Evolutionary conservation across 2,329 filamentous ascomycete genomes (phyloP).

Genomic region (Cytospora chrysosperma): DNA sequence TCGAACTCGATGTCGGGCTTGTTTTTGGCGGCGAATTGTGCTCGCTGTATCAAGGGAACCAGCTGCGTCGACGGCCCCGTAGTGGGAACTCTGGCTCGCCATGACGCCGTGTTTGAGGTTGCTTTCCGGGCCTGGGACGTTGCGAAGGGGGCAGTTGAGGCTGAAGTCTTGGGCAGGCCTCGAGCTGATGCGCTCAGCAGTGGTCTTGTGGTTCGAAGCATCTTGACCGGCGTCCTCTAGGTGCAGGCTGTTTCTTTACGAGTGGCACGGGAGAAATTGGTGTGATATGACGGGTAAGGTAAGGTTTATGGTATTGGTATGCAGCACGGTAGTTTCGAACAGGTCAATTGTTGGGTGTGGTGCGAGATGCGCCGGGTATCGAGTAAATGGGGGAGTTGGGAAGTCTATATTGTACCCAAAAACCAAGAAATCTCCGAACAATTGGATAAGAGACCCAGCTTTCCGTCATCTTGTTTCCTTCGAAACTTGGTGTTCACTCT

Average conservation of each 20-base stretch:
- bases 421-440: constrained; percentile 11
- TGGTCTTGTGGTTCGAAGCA: constrained; percentile 24
- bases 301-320: neutral
- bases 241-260: neutral
- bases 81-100: constrained; percentile 3
- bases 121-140: constrained; percentile 5
- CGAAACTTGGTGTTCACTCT: neutral
- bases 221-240: constrained; percentile 1
- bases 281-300: neutral
- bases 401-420: neutral
- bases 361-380: neutral
- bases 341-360: neutral
- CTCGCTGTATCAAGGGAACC: constrained; percentile 26
- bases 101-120: neutral
- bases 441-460: neutral
- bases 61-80: constrained; percentile 14
- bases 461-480: constrained; percentile 1
- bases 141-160: constrained; percentile 22
- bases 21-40: constrained; percentile 32
- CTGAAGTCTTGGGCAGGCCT: constrained; percentile 5
- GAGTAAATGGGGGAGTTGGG: neutral
- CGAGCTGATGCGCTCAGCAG: constrained; percentile 16
- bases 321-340: neutral
- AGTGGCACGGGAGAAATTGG: neutral
- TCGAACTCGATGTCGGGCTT: constrained; percentile 57